Base-by-base conservation (phyloP, 495 filamentous ascomycete species). In the Neurospora tetrasperma region DNA sequence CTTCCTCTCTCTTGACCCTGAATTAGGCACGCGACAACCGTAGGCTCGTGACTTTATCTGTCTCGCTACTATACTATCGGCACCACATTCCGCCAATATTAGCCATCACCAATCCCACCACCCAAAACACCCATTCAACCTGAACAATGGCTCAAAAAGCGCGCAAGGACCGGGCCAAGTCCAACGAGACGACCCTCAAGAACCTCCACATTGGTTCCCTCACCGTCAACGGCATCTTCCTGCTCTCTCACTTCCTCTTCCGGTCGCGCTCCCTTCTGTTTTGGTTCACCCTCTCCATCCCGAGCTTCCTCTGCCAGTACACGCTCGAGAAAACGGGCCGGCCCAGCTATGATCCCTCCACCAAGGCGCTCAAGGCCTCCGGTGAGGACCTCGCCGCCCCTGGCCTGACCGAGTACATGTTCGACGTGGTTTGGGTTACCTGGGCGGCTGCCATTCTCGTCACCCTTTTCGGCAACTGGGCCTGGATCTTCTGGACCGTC, bases 381-480 rank as follows among this genome's bases (percentile, higher is more conserved):
- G 96, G 96, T 20, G 95, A 98, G 80, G 96, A 98, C 80, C 86
- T 99, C 35, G 90, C 92, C 39, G 93, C 93, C 0, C 88, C 91
- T 38, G 96, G 96, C 0, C 83, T 99, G 81, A 98, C 94, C 9
- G 96, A 99, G 82, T 99, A 94, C 83, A 92, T 98, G 91, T 98
- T 95, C 87, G 96, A 99, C 84, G 86, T 97, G 38, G 84, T 98
- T 42, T 98, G 97, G 86, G 94, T 96, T 83, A 94, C 93, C 1
- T 94, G 92, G 90, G 89, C 85, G 23, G 90, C 88, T 35, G 84
- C 93, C 40, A 81, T 87, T 9, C 81, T 88, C 8, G 92, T 88
- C 3, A 89, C 88, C 12, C 66, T 94, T 5, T 87, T 93, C 69
- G 92, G 92, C 38, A 90, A 95, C 78, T 87, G 89, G 80, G 91